phyloP scores from a whole-genome alignment of 139 green algal species.

The Coccomyxa sp. region DNA sequence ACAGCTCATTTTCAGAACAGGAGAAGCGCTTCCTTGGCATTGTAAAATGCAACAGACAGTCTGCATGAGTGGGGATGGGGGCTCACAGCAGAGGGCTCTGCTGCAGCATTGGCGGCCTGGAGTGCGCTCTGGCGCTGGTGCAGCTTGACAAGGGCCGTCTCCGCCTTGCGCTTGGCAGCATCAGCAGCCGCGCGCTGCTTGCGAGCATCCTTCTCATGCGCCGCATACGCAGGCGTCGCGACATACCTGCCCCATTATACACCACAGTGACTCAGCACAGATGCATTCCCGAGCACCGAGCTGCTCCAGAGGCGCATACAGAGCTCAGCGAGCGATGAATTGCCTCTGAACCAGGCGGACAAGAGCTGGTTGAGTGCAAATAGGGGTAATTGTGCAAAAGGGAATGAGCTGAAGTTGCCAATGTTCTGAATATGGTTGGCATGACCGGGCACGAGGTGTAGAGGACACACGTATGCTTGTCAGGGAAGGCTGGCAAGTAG shows the following conservation, averaged over 20 bases:
- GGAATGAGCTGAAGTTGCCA: too few species aligned
- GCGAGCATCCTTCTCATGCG: conserved; percentile 18
- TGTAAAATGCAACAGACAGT: too few species aligned
- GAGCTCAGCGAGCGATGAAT: not conserved
- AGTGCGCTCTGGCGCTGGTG: conserved; percentile 9
- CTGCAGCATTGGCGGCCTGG: not conserved
- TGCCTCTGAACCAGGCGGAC: too few species aligned
- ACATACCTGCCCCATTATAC: conserved; percentile 4
- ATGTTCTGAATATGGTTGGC: too few species aligned
- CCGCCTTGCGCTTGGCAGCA: conserved; percentile 21
- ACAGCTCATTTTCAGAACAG: too few species aligned
- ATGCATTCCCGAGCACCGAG: too few species aligned
- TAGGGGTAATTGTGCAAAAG: not conserved
- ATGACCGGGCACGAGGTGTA: too few species aligned
- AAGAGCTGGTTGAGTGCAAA: not conserved
- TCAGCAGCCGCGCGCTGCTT: conserved; percentile 16
- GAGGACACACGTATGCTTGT: conserved; percentile 69
- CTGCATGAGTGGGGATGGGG: not conserved
- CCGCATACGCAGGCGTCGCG: conserved; percentile 10
- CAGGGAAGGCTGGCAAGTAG: conserved; percentile 82
- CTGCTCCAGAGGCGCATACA: not conserved
- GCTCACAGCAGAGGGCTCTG: conserved; percentile 1
- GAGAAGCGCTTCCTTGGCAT: too few species aligned
- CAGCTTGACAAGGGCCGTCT: conserved; percentile 27
- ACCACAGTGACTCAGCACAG: not conserved